Conservation (phyloP, 257 asterid genomes). For the Solanum etuberosum region DNA sequence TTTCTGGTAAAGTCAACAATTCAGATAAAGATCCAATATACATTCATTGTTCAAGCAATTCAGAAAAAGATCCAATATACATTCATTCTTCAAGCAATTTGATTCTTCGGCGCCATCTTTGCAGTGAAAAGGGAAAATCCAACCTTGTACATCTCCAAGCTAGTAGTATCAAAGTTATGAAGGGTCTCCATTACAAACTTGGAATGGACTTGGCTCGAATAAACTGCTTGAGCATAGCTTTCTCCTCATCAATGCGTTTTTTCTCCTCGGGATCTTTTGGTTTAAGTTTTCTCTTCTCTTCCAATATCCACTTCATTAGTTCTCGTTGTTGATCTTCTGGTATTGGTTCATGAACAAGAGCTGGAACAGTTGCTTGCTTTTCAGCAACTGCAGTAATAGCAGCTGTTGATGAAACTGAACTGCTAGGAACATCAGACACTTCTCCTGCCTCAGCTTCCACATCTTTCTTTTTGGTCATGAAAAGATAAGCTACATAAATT, state of each 20-base stretch:
- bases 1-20: background rate
- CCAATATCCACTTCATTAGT: background rate
- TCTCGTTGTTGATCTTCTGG: background rate
- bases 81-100: background rate
- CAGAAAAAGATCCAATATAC: background rate
- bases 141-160: background rate
- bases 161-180: background rate
- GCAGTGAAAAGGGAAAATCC: background rate
- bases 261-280: background rate
- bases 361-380: background rate
- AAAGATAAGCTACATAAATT: background rate
- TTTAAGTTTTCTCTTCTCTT: background rate
- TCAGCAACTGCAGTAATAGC: background rate
- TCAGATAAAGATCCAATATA: background rate
- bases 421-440: background rate
- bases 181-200: background rate
- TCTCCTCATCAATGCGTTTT: constrained; percentile 1
- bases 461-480: background rate
- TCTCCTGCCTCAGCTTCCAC: background rate
- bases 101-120: background rate
- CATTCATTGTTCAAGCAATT: background rate
- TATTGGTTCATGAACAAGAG: background rate
- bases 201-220: background rate
- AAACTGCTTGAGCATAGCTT: background rate
- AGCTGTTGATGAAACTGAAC: background rate